Evolutionary conservation across 108 stramenopile species (phyloP).

Genomic region (Halocafeteria seosinensis): DNA sequence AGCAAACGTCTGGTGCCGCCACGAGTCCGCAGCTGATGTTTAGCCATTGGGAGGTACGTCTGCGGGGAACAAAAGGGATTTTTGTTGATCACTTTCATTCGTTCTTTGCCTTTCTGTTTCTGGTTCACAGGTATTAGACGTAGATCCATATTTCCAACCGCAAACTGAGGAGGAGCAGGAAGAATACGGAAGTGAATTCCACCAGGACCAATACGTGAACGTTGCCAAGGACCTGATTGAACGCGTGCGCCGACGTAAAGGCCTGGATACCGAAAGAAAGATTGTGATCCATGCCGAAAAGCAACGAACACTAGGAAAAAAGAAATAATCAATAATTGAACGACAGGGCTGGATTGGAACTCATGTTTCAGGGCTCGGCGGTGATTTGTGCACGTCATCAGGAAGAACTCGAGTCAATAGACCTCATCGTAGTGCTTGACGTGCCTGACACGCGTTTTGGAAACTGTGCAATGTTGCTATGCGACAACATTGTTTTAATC

Average conservation of each 20-base stretch:
- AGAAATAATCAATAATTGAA: slow-evolving; percentile 35
- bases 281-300: slow-evolving; percentile 40
- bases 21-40: slow-evolving; percentile 39
- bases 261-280: slow-evolving; percentile 24
- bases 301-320: slow-evolving; percentile 33
- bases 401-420: too few relatives aligned
- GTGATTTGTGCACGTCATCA: too few relatives aligned
- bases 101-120: slow-evolving; percentile 3
- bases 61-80: too few relatives aligned
- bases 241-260: slow-evolving; percentile 28
- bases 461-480: too few relatives aligned
- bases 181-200: slow-evolving; percentile 29
- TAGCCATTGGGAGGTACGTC: slow-evolving; percentile 34
- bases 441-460: too few relatives aligned
- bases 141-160: slow-evolving; percentile 41
- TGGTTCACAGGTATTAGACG: too few relatives aligned
- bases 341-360: too few relatives aligned
- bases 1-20: slow-evolving; percentile 32
- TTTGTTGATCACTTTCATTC: too few relatives aligned
- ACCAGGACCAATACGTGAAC: slow-evolving; percentile 11
- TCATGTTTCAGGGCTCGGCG: too few relatives aligned
- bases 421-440: too few relatives aligned
- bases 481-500: too few relatives aligned
- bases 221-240: slow-evolving; percentile 27
- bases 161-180: slow-evolving; percentile 35